These are phyloP conservation scores for Camptophora hylomeconis DNA, from an alignment of 2,329 filamentous ascomycete species.

Conservation along the genomic window DNA sequence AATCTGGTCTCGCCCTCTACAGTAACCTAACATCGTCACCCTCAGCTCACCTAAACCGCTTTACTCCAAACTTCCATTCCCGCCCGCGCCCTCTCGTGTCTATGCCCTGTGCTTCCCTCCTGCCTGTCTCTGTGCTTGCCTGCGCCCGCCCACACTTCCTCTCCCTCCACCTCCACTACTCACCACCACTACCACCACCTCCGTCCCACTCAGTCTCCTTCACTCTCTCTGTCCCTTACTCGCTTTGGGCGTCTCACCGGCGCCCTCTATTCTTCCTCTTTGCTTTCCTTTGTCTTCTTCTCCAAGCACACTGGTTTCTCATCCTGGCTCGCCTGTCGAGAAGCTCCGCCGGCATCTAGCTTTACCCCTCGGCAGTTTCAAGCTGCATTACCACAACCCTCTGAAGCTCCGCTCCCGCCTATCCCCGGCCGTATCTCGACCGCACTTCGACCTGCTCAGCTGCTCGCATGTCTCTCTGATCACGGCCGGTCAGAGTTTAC, in stretches of 20 bases:
- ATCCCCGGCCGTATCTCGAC: slow-evolving; percentile 8
- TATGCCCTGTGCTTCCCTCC: too few relatives aligned
- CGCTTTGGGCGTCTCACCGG: neutral
- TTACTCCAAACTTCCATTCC: too few relatives aligned
- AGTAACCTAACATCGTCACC: too few relatives aligned
- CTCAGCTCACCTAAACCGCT: too few relatives aligned
- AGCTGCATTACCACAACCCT: slow-evolving; percentile 9
- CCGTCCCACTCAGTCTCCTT: slow-evolving; percentile 6
- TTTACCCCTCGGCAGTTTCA: slow-evolving; percentile 9
- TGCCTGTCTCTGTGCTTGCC: too few relatives aligned
- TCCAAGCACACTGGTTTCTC: too few relatives aligned
- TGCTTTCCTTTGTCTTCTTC: slow-evolving; percentile 5
- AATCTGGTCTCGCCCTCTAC: too few relatives aligned
- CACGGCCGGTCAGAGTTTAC: slow-evolving; percentile 1
- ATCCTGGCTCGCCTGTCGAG: too few relatives aligned
- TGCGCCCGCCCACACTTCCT: neutral
- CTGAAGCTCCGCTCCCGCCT: slow-evolving; percentile 7
- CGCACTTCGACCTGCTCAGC: slow-evolving; percentile 11
- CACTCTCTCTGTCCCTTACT: slow-evolving; percentile 1
- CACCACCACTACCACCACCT: neutral
- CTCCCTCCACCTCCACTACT: slow-evolving; percentile 2
- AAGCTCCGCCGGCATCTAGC: too few relatives aligned
- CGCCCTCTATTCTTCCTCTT: slow-evolving; percentile 5
- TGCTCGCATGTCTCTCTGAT: slow-evolving; percentile 7
- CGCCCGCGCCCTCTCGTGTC: too few relatives aligned